Evolutionary conservation across 306 rosid species (phyloP).

Genomic region (Vachellia collinsii): DNA sequence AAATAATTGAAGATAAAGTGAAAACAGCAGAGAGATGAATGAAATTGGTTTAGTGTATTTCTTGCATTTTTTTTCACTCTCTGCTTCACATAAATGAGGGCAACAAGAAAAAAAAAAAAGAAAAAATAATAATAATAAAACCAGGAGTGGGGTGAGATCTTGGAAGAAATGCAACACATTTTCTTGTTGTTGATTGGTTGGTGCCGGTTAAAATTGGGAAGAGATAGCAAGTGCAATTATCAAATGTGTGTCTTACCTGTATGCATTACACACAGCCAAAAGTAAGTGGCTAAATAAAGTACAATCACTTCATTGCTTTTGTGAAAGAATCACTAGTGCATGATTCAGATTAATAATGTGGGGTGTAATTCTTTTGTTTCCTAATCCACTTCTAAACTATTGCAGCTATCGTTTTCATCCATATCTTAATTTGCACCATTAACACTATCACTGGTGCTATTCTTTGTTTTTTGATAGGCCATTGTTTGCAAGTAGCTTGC

Average conservation of each 20-base stretch:
- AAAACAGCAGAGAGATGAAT: neutral
- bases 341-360: constrained; percentile 17
- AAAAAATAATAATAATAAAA: neutral
- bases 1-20: neutral
- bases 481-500: constrained; percentile 85
- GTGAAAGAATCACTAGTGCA: constrained; percentile 19
- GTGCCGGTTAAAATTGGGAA: neutral
- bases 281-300: neutral
- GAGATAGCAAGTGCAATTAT: constrained; percentile 3
- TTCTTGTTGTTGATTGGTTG: neutral
- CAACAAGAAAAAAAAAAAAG: too few species aligned
- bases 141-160: neutral
- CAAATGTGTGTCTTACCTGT: constrained; percentile 3
- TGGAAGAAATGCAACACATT: neutral
- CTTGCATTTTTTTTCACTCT: neutral
- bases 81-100: neutral
- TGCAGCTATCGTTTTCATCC: constrained; percentile 1
- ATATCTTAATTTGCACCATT: neutral
- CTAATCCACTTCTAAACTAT: neutral
- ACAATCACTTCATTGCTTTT: constrained; percentile 10
- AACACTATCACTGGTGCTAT: constrained; percentile 19
- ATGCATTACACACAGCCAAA: neutral
- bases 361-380: constrained; percentile 14
- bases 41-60: neutral
- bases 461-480: constrained; percentile 65